phyloP scores from a whole-genome alignment of 805 yeast genomes.

The Maudiozyma turicensis region DNA sequence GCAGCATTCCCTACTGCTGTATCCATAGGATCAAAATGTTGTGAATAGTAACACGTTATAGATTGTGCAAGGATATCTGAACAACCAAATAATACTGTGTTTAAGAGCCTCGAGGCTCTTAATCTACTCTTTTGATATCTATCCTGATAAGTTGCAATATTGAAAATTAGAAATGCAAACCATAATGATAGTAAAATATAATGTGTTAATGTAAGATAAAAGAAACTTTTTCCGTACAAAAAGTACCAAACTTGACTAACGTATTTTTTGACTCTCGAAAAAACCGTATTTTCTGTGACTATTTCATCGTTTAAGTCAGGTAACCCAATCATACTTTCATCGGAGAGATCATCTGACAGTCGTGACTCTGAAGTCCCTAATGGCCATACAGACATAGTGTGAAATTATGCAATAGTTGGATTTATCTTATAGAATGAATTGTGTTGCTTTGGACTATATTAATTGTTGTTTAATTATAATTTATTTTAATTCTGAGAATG shows the following conservation, averaged over 20 bases:
- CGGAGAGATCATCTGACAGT: neutral
- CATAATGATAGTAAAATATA: slow-evolving; percentile 42
- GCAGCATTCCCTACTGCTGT: slow-evolving; percentile 11
- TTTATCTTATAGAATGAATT: too few relatives aligned
- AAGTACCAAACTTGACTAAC: neutral
- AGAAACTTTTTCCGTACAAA: slow-evolving; percentile 1
- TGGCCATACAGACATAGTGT: neutral
- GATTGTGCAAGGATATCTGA: slow-evolving; percentile 88
- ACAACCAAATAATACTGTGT: slow-evolving; percentile 74
- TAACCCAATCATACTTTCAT: neutral
- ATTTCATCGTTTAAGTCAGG: neutral
- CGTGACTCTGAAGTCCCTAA: neutral
- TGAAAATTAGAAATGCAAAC: slow-evolving; percentile 38
- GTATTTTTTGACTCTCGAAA: neutral
- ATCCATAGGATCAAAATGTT: slow-evolving; percentile 16
- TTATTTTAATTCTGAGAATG: too few relatives aligned
- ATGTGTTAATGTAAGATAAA: slow-evolving; percentile 48
- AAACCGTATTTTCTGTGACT: neutral
- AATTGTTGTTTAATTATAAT: too few relatives aligned
- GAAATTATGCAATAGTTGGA: too few relatives aligned
- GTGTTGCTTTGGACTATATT: too few relatives aligned
- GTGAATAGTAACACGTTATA: slow-evolving; percentile 32
- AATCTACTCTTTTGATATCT: slow-evolving; percentile 53
- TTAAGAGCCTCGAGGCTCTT: slow-evolving; percentile 71
- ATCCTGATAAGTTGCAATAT: slow-evolving; percentile 49